These are phyloP conservation scores for Suillus lakei DNA, from an alignment of 768 basidiomycete genomes.

Conservation along the genomic window DNA sequence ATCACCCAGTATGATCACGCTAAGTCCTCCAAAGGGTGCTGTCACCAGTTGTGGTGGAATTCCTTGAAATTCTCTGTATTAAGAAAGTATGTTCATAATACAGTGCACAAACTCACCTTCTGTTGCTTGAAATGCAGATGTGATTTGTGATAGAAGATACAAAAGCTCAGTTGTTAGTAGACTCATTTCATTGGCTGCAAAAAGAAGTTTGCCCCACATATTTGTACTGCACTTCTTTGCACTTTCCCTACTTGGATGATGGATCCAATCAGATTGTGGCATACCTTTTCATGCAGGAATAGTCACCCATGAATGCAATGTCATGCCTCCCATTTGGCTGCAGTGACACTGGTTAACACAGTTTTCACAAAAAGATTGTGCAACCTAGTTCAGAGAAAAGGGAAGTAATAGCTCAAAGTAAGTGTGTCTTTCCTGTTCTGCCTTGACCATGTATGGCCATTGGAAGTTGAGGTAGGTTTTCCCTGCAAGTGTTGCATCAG, in stretches of 20 bases:
- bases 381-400: conserved; percentile 27
- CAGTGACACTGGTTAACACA: neutral
- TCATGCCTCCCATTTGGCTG: neutral
- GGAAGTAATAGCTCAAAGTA: conserved; percentile 42
- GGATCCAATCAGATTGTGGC: neutral
- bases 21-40: conserved; percentile 41
- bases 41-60: neutral
- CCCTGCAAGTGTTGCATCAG: conserved; percentile 10
- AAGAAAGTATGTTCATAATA: no score
- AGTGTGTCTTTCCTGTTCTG: neutral
- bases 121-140: conserved; percentile 19
- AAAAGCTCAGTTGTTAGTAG: conserved; percentile 45
- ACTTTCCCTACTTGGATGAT: neutral
- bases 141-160: conserved; percentile 38
- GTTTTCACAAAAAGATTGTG: neutral
- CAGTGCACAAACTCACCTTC: conserved; percentile 20
- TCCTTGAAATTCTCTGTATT: neutral
- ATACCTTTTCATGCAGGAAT: neutral
- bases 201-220: conserved; percentile 6
- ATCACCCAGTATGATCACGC: conserved; percentile 46
- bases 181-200: conserved; percentile 21
- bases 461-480: conserved; percentile 30
- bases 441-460: conserved; percentile 47
- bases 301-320: neutral
- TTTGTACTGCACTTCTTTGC: rapidly evolving